These are phyloP conservation scores for Akanthomyces muscarius DNA, from an alignment of 2,329 filamentous ascomycete species.

Conservation along the genomic window DNA sequence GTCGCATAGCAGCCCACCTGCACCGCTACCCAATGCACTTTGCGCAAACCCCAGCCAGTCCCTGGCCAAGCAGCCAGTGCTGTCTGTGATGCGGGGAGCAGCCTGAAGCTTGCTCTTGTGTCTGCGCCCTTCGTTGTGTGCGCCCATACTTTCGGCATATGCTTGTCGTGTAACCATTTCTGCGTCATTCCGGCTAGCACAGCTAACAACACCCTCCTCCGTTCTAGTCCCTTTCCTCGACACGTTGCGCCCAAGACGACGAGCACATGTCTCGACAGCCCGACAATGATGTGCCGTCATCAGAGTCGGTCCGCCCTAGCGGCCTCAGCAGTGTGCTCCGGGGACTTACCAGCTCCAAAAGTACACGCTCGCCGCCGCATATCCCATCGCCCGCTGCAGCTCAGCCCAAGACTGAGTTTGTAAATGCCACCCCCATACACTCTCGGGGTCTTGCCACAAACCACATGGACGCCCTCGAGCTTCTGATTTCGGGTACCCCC, in stretches of 20 bases:
- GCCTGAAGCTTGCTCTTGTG: not conserved
- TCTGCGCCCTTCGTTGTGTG: not conserved
- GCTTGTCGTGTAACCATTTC: not conserved
- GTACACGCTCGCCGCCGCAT: conserved; percentile 47
- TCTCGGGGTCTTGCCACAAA: conserved; percentile 45
- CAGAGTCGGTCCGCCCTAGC: conserved; percentile 52
- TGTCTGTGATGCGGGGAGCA: not conserved
- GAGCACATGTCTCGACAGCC: conserved; percentile 58
- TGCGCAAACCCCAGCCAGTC: not conserved
- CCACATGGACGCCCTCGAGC: conserved; percentile 52
- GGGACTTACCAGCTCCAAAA: conserved; percentile 54
- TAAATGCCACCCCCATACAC: conserved; percentile 38
- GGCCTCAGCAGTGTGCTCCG: conserved; percentile 62
- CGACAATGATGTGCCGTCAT: conserved; percentile 52
- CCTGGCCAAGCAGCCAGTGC: not conserved
- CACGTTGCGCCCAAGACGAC: conserved; percentile 25
- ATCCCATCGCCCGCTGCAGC: conserved; percentile 37
- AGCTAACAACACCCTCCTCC: conserved; percentile 9
- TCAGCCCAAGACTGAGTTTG: conserved; percentile 42
- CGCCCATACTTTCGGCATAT: not conserved
- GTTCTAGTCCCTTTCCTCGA: not conserved
- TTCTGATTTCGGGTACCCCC: conserved; percentile 49
- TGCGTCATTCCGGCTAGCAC: not conserved
- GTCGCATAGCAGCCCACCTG: conserved; percentile 11
- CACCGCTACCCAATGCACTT: conserved; percentile 13